Evolutionary conservation across 495 filamentous ascomycete genomes (phyloP), one percentile per base, ranked within the genome.

Genomic region (Penicillium waksmanii): DNA sequence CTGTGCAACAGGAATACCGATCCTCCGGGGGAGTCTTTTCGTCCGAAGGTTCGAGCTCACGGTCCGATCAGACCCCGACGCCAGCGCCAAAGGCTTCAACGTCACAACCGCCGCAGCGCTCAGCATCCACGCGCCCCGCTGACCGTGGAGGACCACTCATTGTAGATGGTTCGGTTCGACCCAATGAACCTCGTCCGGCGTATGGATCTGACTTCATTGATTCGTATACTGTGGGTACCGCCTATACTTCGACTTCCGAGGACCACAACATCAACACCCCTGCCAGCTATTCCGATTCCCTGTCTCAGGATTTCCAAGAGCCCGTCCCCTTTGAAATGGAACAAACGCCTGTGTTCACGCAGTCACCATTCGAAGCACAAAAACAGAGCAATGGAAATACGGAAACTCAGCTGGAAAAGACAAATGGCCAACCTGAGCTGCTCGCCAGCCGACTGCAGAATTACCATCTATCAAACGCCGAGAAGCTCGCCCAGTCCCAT

Each of bases 121-220:
- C 66, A 17, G 47, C 62, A 25, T 60, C 66, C 2, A 43, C 64
- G 3, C 72, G 73, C 42, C 61, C 70, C 6, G 57, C 58, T 25
- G 70, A 76, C 55, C 70, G 76, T 46, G 43, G 43, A 25, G 70
- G 73, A 42, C 79, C 78, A 35, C 57, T 80, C 62, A 80, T 80
- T 51, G 73, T 80, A 8, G 75, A 80, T 70, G 74, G 76, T 13
- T 77, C 79, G 12, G 75, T 80, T 31, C 73, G 72, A 33, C 71
- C 69, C 8, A 73, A 66, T 61, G 73, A 78, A 38, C 63, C 56
- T 27, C 74, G 73, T 15, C 49, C 60, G 19, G 48, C 67, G 34
- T 63, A 69, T 58, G 53, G 63, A 5, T 53, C 64, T 31, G 76
- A 76, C 11, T 38, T 60, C 17, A 64, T 70, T 40, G 76, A 76